Conservation (phyloP, 805 yeast species). For the Candida suzukii region DNA sequence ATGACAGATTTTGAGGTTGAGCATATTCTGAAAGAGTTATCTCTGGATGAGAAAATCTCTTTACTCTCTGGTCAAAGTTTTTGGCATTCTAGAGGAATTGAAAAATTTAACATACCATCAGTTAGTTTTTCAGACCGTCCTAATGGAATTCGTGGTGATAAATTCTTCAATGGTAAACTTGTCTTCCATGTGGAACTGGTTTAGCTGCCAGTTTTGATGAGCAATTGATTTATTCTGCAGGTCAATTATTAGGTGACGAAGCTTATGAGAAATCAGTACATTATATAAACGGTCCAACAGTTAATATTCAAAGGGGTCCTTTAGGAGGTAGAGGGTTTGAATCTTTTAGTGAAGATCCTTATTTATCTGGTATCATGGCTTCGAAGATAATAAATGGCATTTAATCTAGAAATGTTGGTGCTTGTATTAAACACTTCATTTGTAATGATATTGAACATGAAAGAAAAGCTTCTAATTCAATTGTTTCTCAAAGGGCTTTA, state of each 20-base stretch:
- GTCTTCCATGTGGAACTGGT: conserved; percentile 57
- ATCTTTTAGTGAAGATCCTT: conserved; percentile 38
- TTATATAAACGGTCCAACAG: conserved; percentile 30
- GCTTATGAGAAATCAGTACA: conserved; percentile 38
- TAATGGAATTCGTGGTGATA: conserved; percentile 56
- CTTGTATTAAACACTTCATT: conserved; percentile 35
- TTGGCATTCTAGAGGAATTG: conserved; percentile 31
- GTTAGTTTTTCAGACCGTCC: conserved; percentile 53
- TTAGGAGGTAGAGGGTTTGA: too few species aligned
- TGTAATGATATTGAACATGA: conserved; percentile 37
- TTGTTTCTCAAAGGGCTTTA: conserved; percentile 34
- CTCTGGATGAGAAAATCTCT: conserved; percentile 22
- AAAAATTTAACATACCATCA: conserved; percentile 35
- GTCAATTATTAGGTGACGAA: conserved; percentile 39
- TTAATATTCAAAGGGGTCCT: conserved; percentile 33
- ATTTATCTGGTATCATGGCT: conserved; percentile 31
- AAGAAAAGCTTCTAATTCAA: conserved; percentile 27
- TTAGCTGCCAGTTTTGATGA: conserved; percentile 51
- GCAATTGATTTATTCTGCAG: conserved; percentile 39
- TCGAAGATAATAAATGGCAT: conserved; percentile 31
- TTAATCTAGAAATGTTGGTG: conserved; percentile 29
- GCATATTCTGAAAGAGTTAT: conserved; percentile 15
- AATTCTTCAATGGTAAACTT: conserved; percentile 45
- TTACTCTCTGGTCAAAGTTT: conserved; percentile 25
- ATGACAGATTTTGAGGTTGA: conserved; percentile 10